Base-by-base conservation (phyloP, 192 early-diverging fungal genomes). In the Diversispora epigaea region DNA sequence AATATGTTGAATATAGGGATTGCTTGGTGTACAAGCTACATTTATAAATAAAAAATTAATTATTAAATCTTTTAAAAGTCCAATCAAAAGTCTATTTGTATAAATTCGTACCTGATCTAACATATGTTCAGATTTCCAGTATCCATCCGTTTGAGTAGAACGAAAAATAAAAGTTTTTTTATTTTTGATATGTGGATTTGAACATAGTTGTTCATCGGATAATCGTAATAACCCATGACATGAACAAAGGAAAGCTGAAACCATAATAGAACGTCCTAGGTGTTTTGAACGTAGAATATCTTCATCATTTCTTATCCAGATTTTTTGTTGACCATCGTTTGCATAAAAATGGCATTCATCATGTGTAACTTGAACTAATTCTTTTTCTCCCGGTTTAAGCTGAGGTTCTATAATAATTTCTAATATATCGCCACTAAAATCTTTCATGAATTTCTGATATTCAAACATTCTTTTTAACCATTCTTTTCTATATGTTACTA, bases 241-340 rank as follows among this genome's bases (percentile, higher is more conserved):
- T 70, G 58, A 43, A 39, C 56, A 77, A 61, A 77, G 8, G 43
- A 77, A 77, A 47, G 46, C 76, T 47, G 57, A 70, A 47, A 77
- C 68, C 68, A 77, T 77, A 22, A 70, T 70, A 56, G 76, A 77
- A 14, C 67, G 57, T 61, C 68, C 68, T 3, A 40, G 55, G 46
- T 69, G 46, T 45, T 71, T 69, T 49, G 55, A 56, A 61, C 57
- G 22, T 4, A 71, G n/a, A n/a, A n/a, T n/a, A n/a, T n/a, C n/a
- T n/a, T n/a, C n/a, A n/a, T n/a, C n/a, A n/a, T n/a, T n/a, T n/a
- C n/a, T n/a, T n/a, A n/a, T n/a, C n/a, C n/a, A n/a, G n/a, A n/a
- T n/a, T n/a, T n/a, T n/a, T n/a, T n/a, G n/a, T n/a, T n/a, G n/a
- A n/a, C n/a, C n/a, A n/a, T n/a, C n/a, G n/a, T n/a, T n/a, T n/a